Evolutionary conservation across 2,329 filamentous ascomycete species (phyloP), one percentile per base, ranked within the genome.

Genomic region (Akanthomyces lecanii): DNA sequence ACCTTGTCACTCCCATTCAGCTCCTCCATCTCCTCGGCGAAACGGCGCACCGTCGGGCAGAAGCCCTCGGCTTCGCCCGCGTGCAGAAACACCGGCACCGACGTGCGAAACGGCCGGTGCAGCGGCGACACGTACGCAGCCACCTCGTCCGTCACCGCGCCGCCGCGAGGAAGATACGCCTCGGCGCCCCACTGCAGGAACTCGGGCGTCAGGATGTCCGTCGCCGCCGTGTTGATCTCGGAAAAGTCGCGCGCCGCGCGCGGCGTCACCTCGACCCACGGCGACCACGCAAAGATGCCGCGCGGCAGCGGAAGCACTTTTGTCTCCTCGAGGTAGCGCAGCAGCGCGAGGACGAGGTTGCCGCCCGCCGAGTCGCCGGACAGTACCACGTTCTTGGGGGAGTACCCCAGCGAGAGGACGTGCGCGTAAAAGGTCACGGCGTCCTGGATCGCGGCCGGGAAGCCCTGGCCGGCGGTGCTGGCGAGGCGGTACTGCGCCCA

Each of bases 321-420:
- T 4, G 48, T 44, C 2, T 21, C 30, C 33, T 60, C 40, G 42
- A 73, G 67, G 57, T 73, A 74, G 5, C 72, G 69, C 16, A 74
- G 65, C 44, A 74, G 64, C 11, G 62, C 71, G 44, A 74, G 55
- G 2, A 65, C 70, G 8, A 73, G 64, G 54, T 71, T 72, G 2
- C 64, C 73, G 14, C 73, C 73, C 0, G 72, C 71, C 6, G 70
- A 72, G 66, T 73, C 72, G 48, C 72, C 72, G 7, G 71, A 73
- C 7, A 74, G 18, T 25, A 74, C 64, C 36, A 74, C 67, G 7
- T 69, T 66, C 4, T 59, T 33, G 5, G 68, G 28, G 2, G 69
- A 66, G 57, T 73, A 70, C 2, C 64, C 51, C 33, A 69, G 52
- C 2, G 58, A 62, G 11, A 71, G 33, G 2, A 73, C 65, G 52